phyloP scores from a whole-genome alignment of 108 stramenopile species.

The Pelagomonas calceolata region DNA sequence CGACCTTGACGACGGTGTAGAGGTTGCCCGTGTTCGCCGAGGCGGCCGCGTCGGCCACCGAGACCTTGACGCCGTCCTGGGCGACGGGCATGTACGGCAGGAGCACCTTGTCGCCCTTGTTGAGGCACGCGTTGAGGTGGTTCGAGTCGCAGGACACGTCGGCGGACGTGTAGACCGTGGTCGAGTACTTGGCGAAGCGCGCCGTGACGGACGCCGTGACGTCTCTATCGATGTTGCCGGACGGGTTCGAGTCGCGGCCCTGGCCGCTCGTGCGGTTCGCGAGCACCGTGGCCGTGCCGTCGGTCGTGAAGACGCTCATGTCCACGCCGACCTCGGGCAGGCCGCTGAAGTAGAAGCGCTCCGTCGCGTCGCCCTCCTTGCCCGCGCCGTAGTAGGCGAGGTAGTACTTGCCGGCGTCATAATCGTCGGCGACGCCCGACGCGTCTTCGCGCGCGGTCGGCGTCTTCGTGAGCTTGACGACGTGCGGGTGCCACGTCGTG shows the following conservation, averaged over 20 bases:
- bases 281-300: conserved; percentile 41
- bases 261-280: conserved; percentile 21
- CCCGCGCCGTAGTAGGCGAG: too few relatives aligned
- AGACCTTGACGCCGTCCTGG: conserved; percentile 21
- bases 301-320: conserved; percentile 45
- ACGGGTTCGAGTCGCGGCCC: conserved; percentile 14
- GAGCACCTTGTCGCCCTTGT: conserved; percentile 55
- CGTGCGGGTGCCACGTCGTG: conserved; percentile 33
- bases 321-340: conserved; percentile 22
- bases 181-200: conserved; percentile 33
- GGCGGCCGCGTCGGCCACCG: conserved; percentile 24
- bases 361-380: neutral
- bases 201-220: conserved; percentile 17
- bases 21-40: conserved; percentile 34
- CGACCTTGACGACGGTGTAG: conserved; percentile 47
- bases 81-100: conserved; percentile 36
- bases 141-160: conserved; percentile 43
- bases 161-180: conserved; percentile 46
- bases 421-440: conserved; percentile 5
- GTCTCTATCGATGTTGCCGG: conserved; percentile 17
- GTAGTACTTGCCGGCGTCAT: neutral
- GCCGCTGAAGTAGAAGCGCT: conserved; percentile 9
- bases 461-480: conserved; percentile 49
- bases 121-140: conserved; percentile 41
- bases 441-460: conserved; percentile 31